Percentiles rank a stretch among this genome's conserved stretches.
phyloP scores from a whole-genome alignment of 352 stramenopile species.

The Phytopythium cucurbitacearum region DNA sequence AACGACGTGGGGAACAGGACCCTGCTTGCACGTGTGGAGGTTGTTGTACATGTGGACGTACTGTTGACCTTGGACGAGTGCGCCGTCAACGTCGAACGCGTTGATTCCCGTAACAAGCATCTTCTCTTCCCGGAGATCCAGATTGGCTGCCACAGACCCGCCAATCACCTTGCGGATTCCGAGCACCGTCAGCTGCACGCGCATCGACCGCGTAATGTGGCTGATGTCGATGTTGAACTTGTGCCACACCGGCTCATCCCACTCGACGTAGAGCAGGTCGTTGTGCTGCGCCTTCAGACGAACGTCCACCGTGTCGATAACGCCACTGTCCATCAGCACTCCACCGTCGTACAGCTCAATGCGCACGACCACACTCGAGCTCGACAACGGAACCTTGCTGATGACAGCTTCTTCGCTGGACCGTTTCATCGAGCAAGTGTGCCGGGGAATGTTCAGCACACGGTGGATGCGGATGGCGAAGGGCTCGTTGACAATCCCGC shows the following conservation, averaged over 20 bases:
- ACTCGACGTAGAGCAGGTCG: slow-evolving; percentile 69
- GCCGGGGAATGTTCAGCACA: slow-evolving; percentile 79
- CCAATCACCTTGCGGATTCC: slow-evolving; percentile 69
- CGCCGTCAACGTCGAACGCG: slow-evolving; percentile 75
- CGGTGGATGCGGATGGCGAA: slow-evolving; percentile 72
- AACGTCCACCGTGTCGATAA: slow-evolving; percentile 68
- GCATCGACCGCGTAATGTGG: slow-evolving; percentile 68
- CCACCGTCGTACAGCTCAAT: slow-evolving; percentile 78
- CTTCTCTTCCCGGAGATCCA: slow-evolving; percentile 43
- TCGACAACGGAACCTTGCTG: slow-evolving; percentile 40
- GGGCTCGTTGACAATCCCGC: slow-evolving; percentile 53
- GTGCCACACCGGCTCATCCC: slow-evolving; percentile 71
- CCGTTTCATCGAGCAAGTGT: slow-evolving; percentile 58
- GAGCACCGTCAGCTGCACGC: slow-evolving; percentile 66
- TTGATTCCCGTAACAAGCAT: slow-evolving; percentile 83
- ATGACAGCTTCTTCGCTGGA: slow-evolving; percentile 65
- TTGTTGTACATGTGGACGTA: slow-evolving; percentile 86
- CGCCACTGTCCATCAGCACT: slow-evolving; percentile 59
- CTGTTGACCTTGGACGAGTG: slow-evolving; percentile 53
- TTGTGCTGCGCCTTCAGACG: slow-evolving; percentile 68
- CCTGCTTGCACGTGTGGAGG: slow-evolving; percentile 58
- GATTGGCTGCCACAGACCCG: slow-evolving; percentile 7
- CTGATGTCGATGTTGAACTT: slow-evolving; percentile 74
- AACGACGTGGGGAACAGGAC: slow-evolving; percentile 72
- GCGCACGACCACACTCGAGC: slow-evolving; percentile 65